phyloP scores from a whole-genome alignment of 148 eudicot species.

The Fallopia convolvulus region DNA sequence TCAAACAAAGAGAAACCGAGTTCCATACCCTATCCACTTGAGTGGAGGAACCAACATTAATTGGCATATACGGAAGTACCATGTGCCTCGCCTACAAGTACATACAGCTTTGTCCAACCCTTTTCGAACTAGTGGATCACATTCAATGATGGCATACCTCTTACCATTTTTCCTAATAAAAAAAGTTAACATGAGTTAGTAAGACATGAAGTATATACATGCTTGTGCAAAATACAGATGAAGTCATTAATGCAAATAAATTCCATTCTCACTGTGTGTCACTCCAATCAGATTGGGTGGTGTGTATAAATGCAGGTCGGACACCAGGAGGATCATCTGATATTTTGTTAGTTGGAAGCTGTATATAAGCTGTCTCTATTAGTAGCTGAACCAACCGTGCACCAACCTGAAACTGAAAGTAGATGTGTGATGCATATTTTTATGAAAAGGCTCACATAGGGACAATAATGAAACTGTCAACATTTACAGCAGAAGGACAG shows the following conservation, averaged over 20 bases:
- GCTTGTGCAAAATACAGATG: not conserved
- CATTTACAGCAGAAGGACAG: not conserved
- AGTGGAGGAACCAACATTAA: slow-evolving; percentile 83
- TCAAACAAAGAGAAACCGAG: slow-evolving; percentile 1
- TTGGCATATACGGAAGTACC: slow-evolving; percentile 98
- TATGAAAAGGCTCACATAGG: not conserved
- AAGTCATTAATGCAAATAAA: not conserved
- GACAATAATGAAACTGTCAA: not conserved
- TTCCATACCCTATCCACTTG: slow-evolving; percentile 74
- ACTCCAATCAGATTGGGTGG: slow-evolving; percentile 36
- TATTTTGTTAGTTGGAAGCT: slow-evolving; percentile 64
- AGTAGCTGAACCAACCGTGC: slow-evolving; percentile 68
- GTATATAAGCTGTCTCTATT: slow-evolving; percentile 77
- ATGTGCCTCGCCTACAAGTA: slow-evolving; percentile 75
- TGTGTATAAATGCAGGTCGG: slow-evolving; percentile 83
- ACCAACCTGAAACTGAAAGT: slow-evolving; percentile 68
- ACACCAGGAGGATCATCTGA: slow-evolving; percentile 74
- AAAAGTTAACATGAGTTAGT: slow-evolving; percentile 11
- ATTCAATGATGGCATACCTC: slow-evolving; percentile 81
- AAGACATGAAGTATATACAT: slow-evolving; percentile 6
- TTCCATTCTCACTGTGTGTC: slow-evolving; percentile 51
- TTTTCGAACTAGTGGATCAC: slow-evolving; percentile 82
- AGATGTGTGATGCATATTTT: not conserved
- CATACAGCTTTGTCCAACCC: slow-evolving; percentile 91
- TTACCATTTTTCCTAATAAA: slow-evolving; percentile 47